Base-by-base conservation (phyloP, 2,329 filamentous ascomycete genomes). In the Curvularia spicifera region DNA sequence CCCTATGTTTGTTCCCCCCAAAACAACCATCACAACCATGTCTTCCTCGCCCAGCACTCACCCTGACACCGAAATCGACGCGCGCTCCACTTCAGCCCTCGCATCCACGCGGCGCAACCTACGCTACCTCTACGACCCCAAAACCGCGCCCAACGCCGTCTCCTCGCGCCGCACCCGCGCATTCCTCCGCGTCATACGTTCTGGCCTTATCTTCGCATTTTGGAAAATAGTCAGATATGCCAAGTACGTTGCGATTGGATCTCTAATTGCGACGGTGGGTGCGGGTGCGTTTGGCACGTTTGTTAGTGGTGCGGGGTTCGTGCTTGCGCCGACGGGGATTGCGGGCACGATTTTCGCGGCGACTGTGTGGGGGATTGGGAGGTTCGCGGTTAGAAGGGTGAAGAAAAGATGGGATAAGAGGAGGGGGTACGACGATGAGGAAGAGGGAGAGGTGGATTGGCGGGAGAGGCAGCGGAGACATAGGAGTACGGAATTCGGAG, bases 161-260 rank as follows among this genome's bases (percentile, higher is more conserved):
- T 62, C 67, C 5, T 73, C 68, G 9, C 70, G 77, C 37, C 76
- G 76, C 53, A 79, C 78, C 0, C 73, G 78, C 58, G 71, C 76
- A 12, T 52, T 78, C 44, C 73, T 80, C 13, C 75, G 76, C 53
- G 71, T 70, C 18, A 47, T 73, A 1, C 77, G 77, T 50, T 80
- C 78, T 46, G 59, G 75, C 29, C 44, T 73, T 35, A 74, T 78
- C 51, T 80, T 80, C 66, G 47, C 76, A 10, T 80, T 80, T 67
- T 80, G 78, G 78, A 72, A 77, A 20, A 59, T 78, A 0, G 71
- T 79, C 0, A 71, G 78, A 2, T 80, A 79, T 50, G 78, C 77
- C 22, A 80, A 80, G 56, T 80, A 80, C 49, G 77, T 77, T 4
- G 76, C 76, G 2, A 75, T 79, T 31, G 78, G 78, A 3, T 74